These are phyloP conservation scores for Fonsecaea pedrosoi DNA, from an alignment of 2,329 filamentous ascomycete species.

Conservation along the genomic window DNA sequence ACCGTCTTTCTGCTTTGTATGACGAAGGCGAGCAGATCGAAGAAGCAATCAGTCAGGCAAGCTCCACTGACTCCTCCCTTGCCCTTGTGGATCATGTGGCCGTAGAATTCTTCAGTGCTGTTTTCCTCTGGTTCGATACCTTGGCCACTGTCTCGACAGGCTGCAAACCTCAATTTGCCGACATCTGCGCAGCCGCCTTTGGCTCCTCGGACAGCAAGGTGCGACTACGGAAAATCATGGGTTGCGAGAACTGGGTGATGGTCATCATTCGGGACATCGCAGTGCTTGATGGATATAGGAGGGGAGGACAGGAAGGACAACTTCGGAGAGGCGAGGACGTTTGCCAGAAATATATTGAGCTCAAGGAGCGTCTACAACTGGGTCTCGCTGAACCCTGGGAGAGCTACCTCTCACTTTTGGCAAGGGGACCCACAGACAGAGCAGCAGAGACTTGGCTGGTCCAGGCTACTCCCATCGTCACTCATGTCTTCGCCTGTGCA, in stretches of 20 bases:
- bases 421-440: background rate
- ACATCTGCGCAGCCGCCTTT: constrained; percentile 1
- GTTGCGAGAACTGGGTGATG: constrained; percentile 19
- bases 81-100: constrained; percentile 10
- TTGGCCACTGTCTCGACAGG: constrained; percentile 7
- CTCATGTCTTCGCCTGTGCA: background rate
- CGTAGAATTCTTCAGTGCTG: constrained; percentile 16
- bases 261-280: constrained; percentile 15
- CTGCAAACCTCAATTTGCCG: constrained; percentile 6
- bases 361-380: background rate
- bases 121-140: constrained; percentile 18
- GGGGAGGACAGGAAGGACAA: background rate
- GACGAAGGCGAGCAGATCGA: background rate
- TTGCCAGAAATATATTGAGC: background rate
- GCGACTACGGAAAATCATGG: constrained; percentile 14
- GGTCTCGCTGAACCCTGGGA: constrained; percentile 6
- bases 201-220: constrained; percentile 5
- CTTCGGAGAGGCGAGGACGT: background rate
- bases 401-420: constrained; percentile 4
- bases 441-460: background rate
- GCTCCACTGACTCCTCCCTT: constrained; percentile 7
- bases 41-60: background rate
- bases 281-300: background rate
- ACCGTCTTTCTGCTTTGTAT: background rate
- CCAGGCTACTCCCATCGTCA: background rate